These are phyloP conservation scores for rapeseed (Brassica napus) DNA, from an alignment of 345 rosid genomes.

Conservation along the genomic window Da-Ae NC_063449.1:37439501-37440000, in stretches of 20 bases:
- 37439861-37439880: no score
- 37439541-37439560: not conserved
- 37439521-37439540: not conserved
- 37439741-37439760: not conserved
- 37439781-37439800: not conserved
- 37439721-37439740: not conserved
- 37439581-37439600: not conserved
- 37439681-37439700: not conserved
- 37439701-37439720: not conserved
- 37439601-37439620: not conserved
- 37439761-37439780: no score
- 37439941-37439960: no score
- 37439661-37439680: conserved; percentile 1
- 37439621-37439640: not conserved
- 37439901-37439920: no score
- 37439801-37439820: no score
- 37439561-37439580: not conserved
- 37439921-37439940: no score
- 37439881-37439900: no score
- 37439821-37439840: not conserved
- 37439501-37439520: not conserved
- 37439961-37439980: no score
- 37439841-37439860: not conserved
- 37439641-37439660: not conserved
- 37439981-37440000: no score